Evolutionary conservation across 805 yeast species (phyloP), one percentile per base, ranked within the genome.

Genomic region (Myxozyma neglecta): DNA sequence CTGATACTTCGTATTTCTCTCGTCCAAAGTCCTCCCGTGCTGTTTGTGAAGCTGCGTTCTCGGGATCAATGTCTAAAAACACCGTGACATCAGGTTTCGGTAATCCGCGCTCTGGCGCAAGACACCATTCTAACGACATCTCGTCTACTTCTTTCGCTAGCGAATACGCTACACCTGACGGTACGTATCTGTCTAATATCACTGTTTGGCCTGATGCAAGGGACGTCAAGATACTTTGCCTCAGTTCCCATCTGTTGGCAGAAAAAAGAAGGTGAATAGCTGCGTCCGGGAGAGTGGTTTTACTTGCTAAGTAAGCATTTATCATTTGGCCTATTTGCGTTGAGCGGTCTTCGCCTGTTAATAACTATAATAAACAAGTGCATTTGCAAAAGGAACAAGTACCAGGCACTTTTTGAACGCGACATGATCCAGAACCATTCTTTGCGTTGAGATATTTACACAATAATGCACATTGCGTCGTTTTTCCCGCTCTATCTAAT

Each of bases 201-300:
- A 94, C 81, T 56, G 80, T 79, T 11, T 71, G 71, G 1, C 97
- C 97, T 0, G 72, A 65, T 0, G 74, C 68, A 18, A 91, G 73
- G 11, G 76, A 70, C 0, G 70, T 59, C 10, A 75, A 71, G 5
- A 94, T 84, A 3, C 73, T 72, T 0, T 77, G 73, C 1, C 80
- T 81, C 24, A 84, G 69, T 72, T 94, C 99, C 99, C 99, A 94
- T 65, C 99, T 77, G 70, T 94, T 94, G 1, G 98, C 97, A 67
- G 91, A 85, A 73, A 94, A 94, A 39, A 94, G 76, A 29, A 94
- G 77, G 74, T 94, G 99, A 5, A 91, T 87, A 0, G 96, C 79
- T 72, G 90, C 86, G 70, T 92, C 97, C 16, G 85, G 82, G 18
- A 91, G 72, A 24, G 77, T 75, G 65, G 85, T 80, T 1, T 65